Evolutionary conservation across 306 rosid species (phyloP), one percentile per base, ranked within the genome.

Genomic region (Rosa chinensis): DNA sequence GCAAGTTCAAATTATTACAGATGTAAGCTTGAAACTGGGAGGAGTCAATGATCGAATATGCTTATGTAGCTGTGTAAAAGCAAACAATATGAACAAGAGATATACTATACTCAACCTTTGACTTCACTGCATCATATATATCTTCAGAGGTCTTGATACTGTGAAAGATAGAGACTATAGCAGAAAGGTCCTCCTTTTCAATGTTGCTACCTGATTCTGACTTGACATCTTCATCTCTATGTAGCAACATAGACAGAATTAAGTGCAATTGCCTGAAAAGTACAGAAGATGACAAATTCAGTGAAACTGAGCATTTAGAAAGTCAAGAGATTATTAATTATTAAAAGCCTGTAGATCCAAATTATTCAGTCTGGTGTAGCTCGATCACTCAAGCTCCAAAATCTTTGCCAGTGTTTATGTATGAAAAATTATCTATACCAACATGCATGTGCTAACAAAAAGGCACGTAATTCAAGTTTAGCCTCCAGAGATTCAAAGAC

Each of bases 61-160:
- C 53, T 78, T n/a, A 82, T n/a, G 69, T 78, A 10, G 47, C 53
- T 76, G 18, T 70, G 55, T 49, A 42, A 50, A 55, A 52, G 75
- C 48, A 50, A 47, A 74, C 28, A 81, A 49, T 68, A 81, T 71
- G 40, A 18, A 77, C 39, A 58, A 69, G 63, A 81, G 52, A 47
- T 37, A 66, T 18, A 39, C 56, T 61, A 59, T 68, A 13, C 62
- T 73, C 87, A 80, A 96, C 99, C 99, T 96, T 89, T 45, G 99
- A 88, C 82, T 91, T 96, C 71, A 88, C 84, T 63, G 86, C 72
- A 87, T 93, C 96, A 73, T 86, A 87, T 45, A 87, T 8, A 81
- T 96, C 99, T 87, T 90, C 97, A 81, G 97, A 91, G 79, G 50
- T 77, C 84, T 90, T 93, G 86, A 96, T 93, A 86, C 85, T 85